phyloP scores from a whole-genome alignment of 139 green algal genomes.

The Ettlia oleoabundans region DNA sequence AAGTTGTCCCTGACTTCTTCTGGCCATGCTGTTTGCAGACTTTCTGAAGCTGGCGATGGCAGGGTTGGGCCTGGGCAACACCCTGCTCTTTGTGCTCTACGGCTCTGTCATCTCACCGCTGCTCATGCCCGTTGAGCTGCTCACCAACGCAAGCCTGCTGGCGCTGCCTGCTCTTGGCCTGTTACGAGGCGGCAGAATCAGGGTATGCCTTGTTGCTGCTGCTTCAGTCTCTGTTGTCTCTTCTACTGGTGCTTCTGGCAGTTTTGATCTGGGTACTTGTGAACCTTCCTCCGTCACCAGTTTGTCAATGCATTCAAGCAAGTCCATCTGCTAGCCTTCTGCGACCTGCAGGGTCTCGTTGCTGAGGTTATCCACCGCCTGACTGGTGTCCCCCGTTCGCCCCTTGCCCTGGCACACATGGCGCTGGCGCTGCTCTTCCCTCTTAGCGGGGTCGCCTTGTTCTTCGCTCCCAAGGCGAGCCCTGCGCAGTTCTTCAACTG shows the following conservation, averaged over 20 bases:
- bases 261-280: too few relatives aligned
- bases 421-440: conserved; percentile 4
- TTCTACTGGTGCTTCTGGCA: too few relatives aligned
- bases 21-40: background rate
- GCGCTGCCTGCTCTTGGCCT: conserved; percentile 1
- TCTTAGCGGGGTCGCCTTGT: background rate
- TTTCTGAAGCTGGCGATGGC: conserved; percentile 3
- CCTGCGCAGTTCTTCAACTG: too few relatives aligned
- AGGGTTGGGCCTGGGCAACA: conserved; percentile 1
- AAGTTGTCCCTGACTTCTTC: too few relatives aligned
- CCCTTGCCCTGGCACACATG: background rate
- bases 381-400: background rate
- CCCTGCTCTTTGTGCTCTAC: conserved; percentile 11
- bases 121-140: background rate
- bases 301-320: too few relatives aligned
- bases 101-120: background rate
- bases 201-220: background rate
- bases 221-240: too few relatives aligned
- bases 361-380: background rate
- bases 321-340: too few relatives aligned
- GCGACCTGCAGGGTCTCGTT: background rate
- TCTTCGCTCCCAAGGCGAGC: too few relatives aligned
- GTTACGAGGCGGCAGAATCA: background rate
- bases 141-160: too few relatives aligned
- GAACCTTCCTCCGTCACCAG: too few relatives aligned